These are phyloP conservation scores for Pogostemon cablin DNA, from an alignment of 257 asterid species.

Conservation along the genomic window DNA sequence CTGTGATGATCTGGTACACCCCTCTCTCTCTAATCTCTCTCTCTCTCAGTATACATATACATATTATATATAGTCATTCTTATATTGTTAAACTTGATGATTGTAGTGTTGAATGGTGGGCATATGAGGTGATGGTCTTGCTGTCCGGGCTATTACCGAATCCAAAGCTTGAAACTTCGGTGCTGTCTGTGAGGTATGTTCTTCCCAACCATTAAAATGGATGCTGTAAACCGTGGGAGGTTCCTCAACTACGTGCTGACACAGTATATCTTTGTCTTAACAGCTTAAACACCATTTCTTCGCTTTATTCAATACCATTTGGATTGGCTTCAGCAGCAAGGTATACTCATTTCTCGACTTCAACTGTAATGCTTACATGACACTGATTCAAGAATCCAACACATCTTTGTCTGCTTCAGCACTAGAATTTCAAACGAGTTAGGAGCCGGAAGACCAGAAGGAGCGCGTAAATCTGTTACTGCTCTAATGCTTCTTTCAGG, in stretches of 20 bases:
- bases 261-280: background rate
- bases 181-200: conserved; percentile 73
- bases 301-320: conserved; percentile 66
- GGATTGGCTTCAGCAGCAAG: conserved; percentile 82
- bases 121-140: conserved; percentile 74
- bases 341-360: conserved; percentile 31
- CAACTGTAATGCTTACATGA: background rate
- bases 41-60: background rate
- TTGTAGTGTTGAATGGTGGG: conserved; percentile 84
- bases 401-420: conserved; percentile 38
- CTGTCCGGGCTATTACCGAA: conserved; percentile 78
- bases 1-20: conserved; percentile 65
- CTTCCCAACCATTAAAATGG: background rate
- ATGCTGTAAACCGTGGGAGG: background rate
- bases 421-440: conserved; percentile 83
- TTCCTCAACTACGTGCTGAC: background rate
- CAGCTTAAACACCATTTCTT: conserved; percentile 61
- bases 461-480: conserved; percentile 55
- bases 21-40: background rate
- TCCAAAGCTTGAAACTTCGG: conserved; percentile 89
- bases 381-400: background rate
- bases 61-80: background rate
- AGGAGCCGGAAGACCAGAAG: conserved; percentile 76
- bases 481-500: conserved; percentile 61
- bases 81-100: background rate